Conservation (phyloP, 371 early-diverging fungal species). For the Mucor irregularis region DNA sequence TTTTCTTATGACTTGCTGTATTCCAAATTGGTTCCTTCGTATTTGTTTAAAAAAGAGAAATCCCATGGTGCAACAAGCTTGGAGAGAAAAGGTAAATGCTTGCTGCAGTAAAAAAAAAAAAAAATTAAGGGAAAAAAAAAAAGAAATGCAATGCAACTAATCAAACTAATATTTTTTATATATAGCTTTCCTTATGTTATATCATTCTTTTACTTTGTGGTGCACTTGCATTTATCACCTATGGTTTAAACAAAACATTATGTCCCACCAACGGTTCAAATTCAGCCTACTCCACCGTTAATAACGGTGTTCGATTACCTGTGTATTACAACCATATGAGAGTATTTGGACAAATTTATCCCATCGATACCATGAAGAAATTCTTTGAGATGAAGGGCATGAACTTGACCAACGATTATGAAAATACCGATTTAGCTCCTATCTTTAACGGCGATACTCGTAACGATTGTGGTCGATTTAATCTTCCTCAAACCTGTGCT, state of each 20-base stretch:
- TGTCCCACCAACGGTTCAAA: conserved; percentile 35
- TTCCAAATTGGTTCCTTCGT: conserved; percentile 54
- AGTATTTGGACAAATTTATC: conserved; percentile 51
- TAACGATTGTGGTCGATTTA: conserved; percentile 35
- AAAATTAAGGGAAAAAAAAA: too few species aligned
- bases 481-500: conserved; percentile 23
- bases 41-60: conserved; percentile 46
- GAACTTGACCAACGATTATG: conserved; percentile 49
- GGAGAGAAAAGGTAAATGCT: conserved; percentile 65
- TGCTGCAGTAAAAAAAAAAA: neutral
- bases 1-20: conserved; percentile 55
- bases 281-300: conserved; percentile 17
- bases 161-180: neutral
- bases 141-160: too few species aligned
- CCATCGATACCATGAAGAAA: conserved; percentile 33
- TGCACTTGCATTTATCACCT: conserved; percentile 63
- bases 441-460: conserved; percentile 50
- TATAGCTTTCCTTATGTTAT: conserved; percentile 67
- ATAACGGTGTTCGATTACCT: conserved; percentile 31
- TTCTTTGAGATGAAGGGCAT: conserved; percentile 42
- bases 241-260: conserved; percentile 57
- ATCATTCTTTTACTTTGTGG: conserved; percentile 64
- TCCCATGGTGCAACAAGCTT: conserved; percentile 60
- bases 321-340: conserved; percentile 42
- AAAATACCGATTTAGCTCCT: conserved; percentile 47